Base-by-base conservation (phyloP, 1,139 yeast species). In the Pneumocystis canis region DNA sequence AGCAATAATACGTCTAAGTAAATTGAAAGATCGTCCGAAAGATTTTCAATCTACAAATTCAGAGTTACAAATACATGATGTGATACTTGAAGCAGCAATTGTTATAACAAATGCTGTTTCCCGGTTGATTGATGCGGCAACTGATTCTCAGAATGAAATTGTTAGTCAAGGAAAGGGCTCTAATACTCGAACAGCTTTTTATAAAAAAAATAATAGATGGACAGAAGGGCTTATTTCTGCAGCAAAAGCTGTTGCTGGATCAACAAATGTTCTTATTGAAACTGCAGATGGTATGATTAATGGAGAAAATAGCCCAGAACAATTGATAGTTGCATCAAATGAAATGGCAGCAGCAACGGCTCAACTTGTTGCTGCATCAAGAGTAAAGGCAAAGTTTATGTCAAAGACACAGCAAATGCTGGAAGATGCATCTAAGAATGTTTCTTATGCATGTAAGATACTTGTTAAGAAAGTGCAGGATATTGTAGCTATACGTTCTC, bases 301-400 rank as follows among this genome's bases (percentile, higher is more conserved):
- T 62, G 79, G 80, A 9, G 73, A 74, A 28, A 84, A 84, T 69
- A 78, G 89, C 0, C 89, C 85, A 65, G 96, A 89, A 71, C 89
- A 89, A 73, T 80, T 89, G 66, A 86, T 89, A 69, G 96, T 89
- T 47, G 94, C 96, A 0, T 87, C 95, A 0, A 88, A 87, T 70
- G 95, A 89, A 72, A 96, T 89, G 30, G 94, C 95, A 0, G 92
- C 96, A 0, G 85, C 96, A 0, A 89, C 96, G 0, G 95, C 95
- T 1, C 97, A 89, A 76, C 79, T 89, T 62, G 96, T 89, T 7
- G 92, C 96, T 5, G 95, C 96, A 0, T 85, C 96, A 0, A 80
- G 96, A 69, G 96, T 88, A 47, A 88, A 88, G 73, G 89, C 95
- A 0, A 81, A 84, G 61, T 82, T 83, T 69, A 82, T 83, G 75